Evolutionary conservation across 495 filamentous ascomycete species (phyloP).

Genomic region (Penicillium steckii): DNA sequence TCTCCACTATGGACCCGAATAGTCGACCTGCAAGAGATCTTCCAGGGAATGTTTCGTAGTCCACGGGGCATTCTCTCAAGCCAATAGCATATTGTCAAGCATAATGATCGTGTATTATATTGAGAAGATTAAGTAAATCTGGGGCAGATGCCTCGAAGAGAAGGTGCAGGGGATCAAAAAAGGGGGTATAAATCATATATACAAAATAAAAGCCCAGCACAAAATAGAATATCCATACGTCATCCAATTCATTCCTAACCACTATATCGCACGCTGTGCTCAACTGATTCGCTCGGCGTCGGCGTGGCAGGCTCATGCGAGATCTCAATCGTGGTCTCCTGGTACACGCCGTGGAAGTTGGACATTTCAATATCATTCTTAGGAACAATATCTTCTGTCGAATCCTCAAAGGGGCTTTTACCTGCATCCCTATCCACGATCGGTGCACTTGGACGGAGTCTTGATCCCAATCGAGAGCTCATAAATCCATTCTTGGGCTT

Average conservation of each 20-base stretch:
- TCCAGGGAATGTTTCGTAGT: neutral
- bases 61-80: too few relatives aligned
- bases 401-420: slow-evolving; percentile 30
- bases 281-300: slow-evolving; percentile 1
- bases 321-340: slow-evolving; percentile 44
- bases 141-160: neutral
- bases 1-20: neutral
- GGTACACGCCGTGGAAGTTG: slow-evolving; percentile 37
- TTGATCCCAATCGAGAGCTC: slow-evolving; percentile 21
- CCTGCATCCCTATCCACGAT: slow-evolving; percentile 20
- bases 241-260: slow-evolving; percentile 2
- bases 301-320: slow-evolving; percentile 31
- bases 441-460: slow-evolving; percentile 23
- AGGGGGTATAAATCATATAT: slow-evolving; percentile 6
- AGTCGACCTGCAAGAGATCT: neutral
- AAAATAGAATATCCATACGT: slow-evolving; percentile 1
- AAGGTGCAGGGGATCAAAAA: neutral
- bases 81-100: neutral
- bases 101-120: slow-evolving; percentile 1
- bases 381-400: slow-evolving; percentile 39
- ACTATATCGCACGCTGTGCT: slow-evolving; percentile 2
- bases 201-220: slow-evolving; percentile 1
- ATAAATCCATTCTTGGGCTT: slow-evolving; percentile 19
- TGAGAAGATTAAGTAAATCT: slow-evolving; percentile 1
- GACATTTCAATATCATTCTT: slow-evolving; percentile 33